Conservation (phyloP, 2,329 filamentous ascomycete species). For the Escovopsis weberi region DNA sequence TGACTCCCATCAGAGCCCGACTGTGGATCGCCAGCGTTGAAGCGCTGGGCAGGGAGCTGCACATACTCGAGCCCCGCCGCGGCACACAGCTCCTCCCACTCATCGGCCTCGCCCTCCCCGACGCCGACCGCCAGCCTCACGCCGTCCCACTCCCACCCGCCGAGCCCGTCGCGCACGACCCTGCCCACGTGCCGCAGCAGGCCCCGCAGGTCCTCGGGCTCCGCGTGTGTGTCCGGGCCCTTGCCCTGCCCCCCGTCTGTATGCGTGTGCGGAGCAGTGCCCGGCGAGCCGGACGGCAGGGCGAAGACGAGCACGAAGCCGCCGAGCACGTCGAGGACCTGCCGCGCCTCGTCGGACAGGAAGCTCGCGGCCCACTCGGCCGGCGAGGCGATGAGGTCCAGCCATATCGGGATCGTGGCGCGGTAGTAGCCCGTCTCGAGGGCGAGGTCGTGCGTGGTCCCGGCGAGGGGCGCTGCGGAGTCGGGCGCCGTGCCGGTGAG, state of each 20-base stretch:
- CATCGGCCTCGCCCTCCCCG: constrained; percentile 32
- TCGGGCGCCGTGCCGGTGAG: constrained; percentile 34
- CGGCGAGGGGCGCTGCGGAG: constrained; percentile 33
- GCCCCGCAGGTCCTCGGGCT: constrained; percentile 15
- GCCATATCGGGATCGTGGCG: constrained; percentile 47
- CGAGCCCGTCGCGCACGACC: constrained; percentile 41
- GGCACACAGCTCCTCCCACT: constrained; percentile 47
- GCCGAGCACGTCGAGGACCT: constrained; percentile 47
- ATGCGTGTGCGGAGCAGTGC: too few species aligned
- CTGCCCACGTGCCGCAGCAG: constrained; percentile 38
- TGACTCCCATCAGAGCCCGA: constrained; percentile 7
- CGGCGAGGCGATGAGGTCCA: constrained; percentile 42
- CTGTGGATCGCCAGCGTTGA: constrained; percentile 16
- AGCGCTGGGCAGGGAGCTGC: constrained; percentile 22
- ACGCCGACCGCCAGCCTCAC: constrained; percentile 46
- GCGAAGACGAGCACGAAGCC: constrained; percentile 35
- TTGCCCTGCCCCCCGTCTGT: too few species aligned
- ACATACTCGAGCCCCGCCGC: constrained; percentile 49
- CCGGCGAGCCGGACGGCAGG: constrained; percentile 6
- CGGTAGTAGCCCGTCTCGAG: constrained; percentile 48
- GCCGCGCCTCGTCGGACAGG: constrained; percentile 43
- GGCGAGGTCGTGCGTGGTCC: constrained; percentile 40
- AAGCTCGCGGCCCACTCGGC: constrained; percentile 44
- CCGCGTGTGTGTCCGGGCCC: not conserved
- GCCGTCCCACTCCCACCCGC: constrained; percentile 50